A percentile compares a stretch with the other conserved stretches of the same genome.
Evolutionary conservation across 2,329 filamentous ascomycete species (phyloP).

Genomic region (Cercospora nicotianae): DNA sequence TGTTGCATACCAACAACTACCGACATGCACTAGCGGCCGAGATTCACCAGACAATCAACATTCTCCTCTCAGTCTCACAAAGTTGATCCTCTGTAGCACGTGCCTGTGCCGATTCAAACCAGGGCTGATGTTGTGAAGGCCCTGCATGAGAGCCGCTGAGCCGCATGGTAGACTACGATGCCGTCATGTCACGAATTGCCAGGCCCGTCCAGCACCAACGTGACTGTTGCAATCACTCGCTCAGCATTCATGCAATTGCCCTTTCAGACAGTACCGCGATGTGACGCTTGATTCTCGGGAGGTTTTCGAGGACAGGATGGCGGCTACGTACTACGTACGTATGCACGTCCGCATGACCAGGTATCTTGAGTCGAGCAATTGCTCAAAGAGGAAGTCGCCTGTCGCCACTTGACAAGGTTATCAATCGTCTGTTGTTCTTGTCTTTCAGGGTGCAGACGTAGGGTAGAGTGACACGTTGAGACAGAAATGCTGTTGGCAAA

Average conservation of each 20-base stretch:
- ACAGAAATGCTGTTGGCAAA: background rate
- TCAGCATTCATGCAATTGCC: background rate
- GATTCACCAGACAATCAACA: background rate
- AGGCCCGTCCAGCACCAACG: background rate
- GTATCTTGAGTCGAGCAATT: background rate
- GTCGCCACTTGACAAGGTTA: background rate
- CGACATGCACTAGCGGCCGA: constrained; percentile 1
- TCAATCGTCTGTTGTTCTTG: background rate
- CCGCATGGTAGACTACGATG: background rate
- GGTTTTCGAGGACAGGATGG: background rate
- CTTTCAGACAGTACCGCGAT: background rate
- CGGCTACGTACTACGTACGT: background rate
- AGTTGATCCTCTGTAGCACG: background rate
- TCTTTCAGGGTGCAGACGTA: background rate
- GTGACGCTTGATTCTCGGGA: background rate
- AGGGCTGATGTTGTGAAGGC: background rate
- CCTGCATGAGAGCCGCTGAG: background rate
- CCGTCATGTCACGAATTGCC: background rate
- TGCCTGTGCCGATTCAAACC: background rate
- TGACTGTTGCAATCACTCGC: background rate
- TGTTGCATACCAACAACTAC: constrained; percentile 6
- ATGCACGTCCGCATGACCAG: background rate
- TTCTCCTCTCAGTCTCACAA: background rate
- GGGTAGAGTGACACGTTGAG: background rate
- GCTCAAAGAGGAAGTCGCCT: background rate